Percentiles rank a stretch among this genome's conserved stretches.
phyloP scores from a whole-genome alignment of 306 rosid genomes.

The Medicago ruthenica region DNA sequence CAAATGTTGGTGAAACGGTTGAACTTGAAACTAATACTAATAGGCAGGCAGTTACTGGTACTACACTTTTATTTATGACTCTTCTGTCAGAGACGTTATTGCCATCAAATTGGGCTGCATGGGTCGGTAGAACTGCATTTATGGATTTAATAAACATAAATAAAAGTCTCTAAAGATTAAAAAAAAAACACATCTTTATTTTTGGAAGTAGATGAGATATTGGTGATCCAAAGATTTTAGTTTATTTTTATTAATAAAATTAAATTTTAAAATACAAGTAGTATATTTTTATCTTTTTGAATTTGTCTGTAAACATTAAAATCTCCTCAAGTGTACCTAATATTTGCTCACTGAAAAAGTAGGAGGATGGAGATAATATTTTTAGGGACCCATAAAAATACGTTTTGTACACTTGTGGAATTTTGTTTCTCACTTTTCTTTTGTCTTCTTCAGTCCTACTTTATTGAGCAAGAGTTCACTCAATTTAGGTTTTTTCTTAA shows the following conservation, averaged over 20 bases:
- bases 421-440: constrained; percentile 13
- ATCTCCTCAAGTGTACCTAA: not conserved
- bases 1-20: constrained; percentile 34
- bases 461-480: constrained; percentile 4
- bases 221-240: not conserved
- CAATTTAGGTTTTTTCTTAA: constrained; percentile 11
- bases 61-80: constrained; percentile 41
- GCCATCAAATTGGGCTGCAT: constrained; percentile 32
- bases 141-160: not conserved
- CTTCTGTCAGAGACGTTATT: constrained; percentile 49
- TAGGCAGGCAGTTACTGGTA: constrained; percentile 46
- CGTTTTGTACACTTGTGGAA: constrained; percentile 36
- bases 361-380: constrained; percentile 4
- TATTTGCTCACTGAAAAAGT: not conserved
- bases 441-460: constrained; percentile 7
- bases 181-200: not conserved
- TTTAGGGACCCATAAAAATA: constrained; percentile 46
- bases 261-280: not conserved
- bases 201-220: constrained; percentile 5
- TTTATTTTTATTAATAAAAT: not conserved
- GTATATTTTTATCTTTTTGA: not conserved
- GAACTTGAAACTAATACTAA: constrained; percentile 42
- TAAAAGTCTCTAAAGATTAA: not conserved
- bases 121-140: constrained; percentile 24
- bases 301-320: not conserved